Base-by-base conservation (phyloP, 129 eudicot genomes). In the Centella asiatica region DNA sequence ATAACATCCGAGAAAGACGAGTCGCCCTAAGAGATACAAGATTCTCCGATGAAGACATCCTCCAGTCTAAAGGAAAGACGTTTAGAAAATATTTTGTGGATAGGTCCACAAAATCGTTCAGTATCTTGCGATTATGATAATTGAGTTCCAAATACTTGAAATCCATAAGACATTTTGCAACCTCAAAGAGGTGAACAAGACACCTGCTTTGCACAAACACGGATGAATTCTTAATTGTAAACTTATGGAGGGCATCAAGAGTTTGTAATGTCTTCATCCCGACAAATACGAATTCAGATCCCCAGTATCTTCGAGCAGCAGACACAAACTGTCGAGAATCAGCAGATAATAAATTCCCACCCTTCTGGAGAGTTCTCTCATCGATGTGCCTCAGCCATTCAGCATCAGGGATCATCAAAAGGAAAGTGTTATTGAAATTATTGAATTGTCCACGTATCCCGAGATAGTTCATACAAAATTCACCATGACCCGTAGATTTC, bases 51-150 rank as follows among this genome's bases (percentile, higher is more conserved):
- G 77, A 33, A 20, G 87, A 74, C 18, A 24, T 36, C 26, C 80
- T 55, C 77, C 83, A 74, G 67, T 89, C 95, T 59, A 82, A 68
- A 5, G 87, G 82, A 73, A 82, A 89, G 9, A 77, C 76, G 18
- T 56, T 47, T 9, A 31, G 62, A 57, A 79, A 69, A 68, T 77
- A 82, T 2, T 3, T 6, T 10, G 61, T 48, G 0, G 85, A 82
- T 15, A 61, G 11, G 10, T 60, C 22, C n/a, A 72, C 28, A 52
- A 51, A 81, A 0, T 1, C 54, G 33, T 52, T 62, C 45, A 84
- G 64, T 56, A 25, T 64, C 60, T 17, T 45, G 1, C 3, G 12
- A 24, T 69, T 66, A 9, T 9, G 11, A 45, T 32, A 47, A 2
- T 45, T 37, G 32, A 34, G 42, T 5, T 59, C 64, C 1, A 72